Percentiles rank a stretch among this genome's conserved stretches.
phyloP scores from a whole-genome alignment of 345 rosid genomes.

The Clarkia xantiana region DNA sequence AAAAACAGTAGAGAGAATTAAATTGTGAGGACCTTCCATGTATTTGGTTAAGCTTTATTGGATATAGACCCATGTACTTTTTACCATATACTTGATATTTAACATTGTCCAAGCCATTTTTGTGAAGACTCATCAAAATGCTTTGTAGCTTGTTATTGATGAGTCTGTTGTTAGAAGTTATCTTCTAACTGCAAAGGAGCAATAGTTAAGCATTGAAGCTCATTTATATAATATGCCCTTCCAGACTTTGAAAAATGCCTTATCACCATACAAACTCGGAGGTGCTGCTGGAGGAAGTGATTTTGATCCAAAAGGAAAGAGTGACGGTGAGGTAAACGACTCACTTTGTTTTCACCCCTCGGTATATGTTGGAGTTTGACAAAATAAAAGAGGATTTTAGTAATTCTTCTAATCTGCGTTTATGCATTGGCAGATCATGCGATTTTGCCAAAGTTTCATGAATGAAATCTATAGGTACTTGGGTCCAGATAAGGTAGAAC shows the following conservation, averaged over 20 bases:
- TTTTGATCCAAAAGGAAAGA: constrained; percentile 97
- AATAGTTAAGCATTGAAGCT: too few relatives aligned
- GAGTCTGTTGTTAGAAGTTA: too few relatives aligned
- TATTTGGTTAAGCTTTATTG: too few relatives aligned
- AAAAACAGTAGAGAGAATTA: too few relatives aligned
- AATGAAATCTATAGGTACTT: constrained; percentile 79
- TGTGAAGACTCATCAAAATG: too few relatives aligned
- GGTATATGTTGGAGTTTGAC: not conserved
- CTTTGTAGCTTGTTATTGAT: too few relatives aligned
- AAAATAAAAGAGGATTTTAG: constrained; percentile 10
- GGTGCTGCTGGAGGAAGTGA: constrained; percentile 99
- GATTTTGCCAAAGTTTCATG: constrained; percentile 99
- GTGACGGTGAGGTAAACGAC: constrained; percentile 73
- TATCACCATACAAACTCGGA: constrained; percentile 93
- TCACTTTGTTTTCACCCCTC: not conserved
- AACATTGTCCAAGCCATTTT: too few relatives aligned
- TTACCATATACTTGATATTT: too few relatives aligned
- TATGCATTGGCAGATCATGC: constrained; percentile 66
- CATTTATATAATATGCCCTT: not conserved
- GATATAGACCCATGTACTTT: too few relatives aligned
- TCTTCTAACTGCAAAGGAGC: too few relatives aligned
- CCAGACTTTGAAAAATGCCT: constrained; percentile 90
- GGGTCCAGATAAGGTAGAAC: constrained; percentile 80
- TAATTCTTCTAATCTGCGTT: constrained; percentile 18
- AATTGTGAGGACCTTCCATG: too few relatives aligned